Percentiles rank a stretch among this genome's conserved stretches.
phyloP scores from a whole-genome alignment of 805 yeast species.

The Peterozyma toletana region DNA sequence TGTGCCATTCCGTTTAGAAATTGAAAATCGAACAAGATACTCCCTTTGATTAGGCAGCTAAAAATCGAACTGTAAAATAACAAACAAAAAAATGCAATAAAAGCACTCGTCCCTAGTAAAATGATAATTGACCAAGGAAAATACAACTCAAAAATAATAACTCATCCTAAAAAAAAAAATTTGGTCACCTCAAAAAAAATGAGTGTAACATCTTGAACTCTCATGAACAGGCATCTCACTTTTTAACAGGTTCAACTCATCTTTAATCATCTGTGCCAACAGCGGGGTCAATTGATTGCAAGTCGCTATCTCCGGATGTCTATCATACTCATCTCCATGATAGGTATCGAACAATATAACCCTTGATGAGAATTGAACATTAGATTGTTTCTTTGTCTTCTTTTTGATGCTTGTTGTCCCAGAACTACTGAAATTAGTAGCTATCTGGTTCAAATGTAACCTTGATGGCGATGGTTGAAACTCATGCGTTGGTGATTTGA shows the following conservation, averaged over 20 bases:
- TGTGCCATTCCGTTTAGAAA: too few relatives aligned
- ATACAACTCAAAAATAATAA: too few relatives aligned
- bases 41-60: too few relatives aligned
- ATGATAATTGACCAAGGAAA: too few relatives aligned
- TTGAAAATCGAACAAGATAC: too few relatives aligned
- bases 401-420: background rate
- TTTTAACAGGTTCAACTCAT: conserved; percentile 76
- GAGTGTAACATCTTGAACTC: conserved; percentile 73
- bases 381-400: background rate
- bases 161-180: too few relatives aligned
- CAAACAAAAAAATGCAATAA: too few relatives aligned
- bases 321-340: conserved; percentile 76
- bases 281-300: conserved; percentile 87
- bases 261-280: conserved; percentile 78
- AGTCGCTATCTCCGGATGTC: conserved; percentile 89
- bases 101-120: too few relatives aligned
- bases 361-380: conserved; percentile 68
- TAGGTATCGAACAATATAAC: conserved; percentile 83
- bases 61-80: too few relatives aligned
- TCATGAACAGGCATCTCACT: conserved; percentile 79
- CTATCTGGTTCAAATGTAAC: conserved; percentile 1
- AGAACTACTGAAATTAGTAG: background rate
- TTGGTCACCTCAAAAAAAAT: conserved; percentile 49
- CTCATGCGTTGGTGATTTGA: conserved; percentile 13
- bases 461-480: conserved; percentile 7